Percentiles rank a stretch among this genome's conserved stretches.
Conservation (phyloP, 176 grass and related monocot species). For the Carex kokanica region DNA sequence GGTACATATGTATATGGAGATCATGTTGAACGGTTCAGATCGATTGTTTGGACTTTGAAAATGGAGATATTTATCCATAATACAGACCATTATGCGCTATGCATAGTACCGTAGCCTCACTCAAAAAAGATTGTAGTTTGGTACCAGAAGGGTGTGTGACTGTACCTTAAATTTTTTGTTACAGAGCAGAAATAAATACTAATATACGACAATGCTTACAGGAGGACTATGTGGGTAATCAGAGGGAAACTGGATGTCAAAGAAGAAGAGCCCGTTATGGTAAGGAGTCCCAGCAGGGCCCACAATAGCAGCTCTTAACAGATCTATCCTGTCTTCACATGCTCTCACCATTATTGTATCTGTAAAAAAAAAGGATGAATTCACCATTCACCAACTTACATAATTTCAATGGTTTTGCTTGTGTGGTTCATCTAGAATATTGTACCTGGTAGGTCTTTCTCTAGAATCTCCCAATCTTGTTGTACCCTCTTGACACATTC, state of each 20-base stretch:
- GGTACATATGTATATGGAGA: no score
- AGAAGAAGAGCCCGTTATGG: slow-evolving; percentile 96
- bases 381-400: neutral
- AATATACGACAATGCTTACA: slow-evolving; percentile 35
- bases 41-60: no score
- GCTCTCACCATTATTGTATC: slow-evolving; percentile 73
- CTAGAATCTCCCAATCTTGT: slow-evolving; percentile 76
- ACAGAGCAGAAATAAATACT: slow-evolving; percentile 6
- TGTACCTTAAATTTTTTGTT: neutral
- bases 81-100: no score
- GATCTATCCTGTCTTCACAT: slow-evolving; percentile 77
- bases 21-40: no score
- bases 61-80: no score
- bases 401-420: slow-evolving; percentile 1
- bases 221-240: slow-evolving; percentile 69
- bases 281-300: slow-evolving; percentile 86
- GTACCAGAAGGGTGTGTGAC: neutral
- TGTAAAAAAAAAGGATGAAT: slow-evolving; percentile 30
- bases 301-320: slow-evolving; percentile 81
- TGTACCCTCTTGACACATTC: slow-evolving; percentile 82
- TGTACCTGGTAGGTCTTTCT: slow-evolving; percentile 85
- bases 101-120: no score
- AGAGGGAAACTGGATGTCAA: slow-evolving; percentile 66
- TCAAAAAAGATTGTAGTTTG: neutral
- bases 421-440: slow-evolving; percentile 13